Evolutionary conservation across 495 filamentous ascomycete species (phyloP), one percentile per base, ranked within the genome.

Genomic region (Physcia stellaris): DNA sequence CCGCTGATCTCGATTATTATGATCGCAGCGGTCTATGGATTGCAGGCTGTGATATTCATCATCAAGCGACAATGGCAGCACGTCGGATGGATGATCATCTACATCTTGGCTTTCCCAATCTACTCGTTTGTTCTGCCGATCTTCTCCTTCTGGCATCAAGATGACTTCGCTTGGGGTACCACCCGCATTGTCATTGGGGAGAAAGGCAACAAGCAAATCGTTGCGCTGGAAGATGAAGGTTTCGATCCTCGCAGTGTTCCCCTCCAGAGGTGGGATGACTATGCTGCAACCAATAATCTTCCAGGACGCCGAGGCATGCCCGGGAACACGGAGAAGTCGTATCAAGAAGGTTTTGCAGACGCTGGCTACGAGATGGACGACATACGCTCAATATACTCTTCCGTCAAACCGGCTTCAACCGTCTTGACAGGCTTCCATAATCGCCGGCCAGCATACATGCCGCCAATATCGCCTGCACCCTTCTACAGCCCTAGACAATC

Each of bases 121-220:
- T 94, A 86, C 63, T 87, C 78, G 12, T 86, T 98, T 52, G 53
- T 94, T 39, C 71, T 98, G 5, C 90, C 90, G 0, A 60, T 98
- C 48, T 98, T 95, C 64, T 92, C 90, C 0, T 98, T 98, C 77
- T 98, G 90, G 90, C 88, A 93, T 53, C 86, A 94, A 57, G 90
- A 98, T 61, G 84, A 98, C 61, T 98, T 98, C 67, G 73, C 77
- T 5, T 98, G 90, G 90, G 90, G 90, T 70, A 96, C 83, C 57
- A 98, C 90, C 0, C 86, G 92, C 68, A 76, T 98, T 44, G 90
- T 98, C 51, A 80, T 96, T 47, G 87, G 83, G 24, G 90, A 98
- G 54, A 83, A 86, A 51, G 88, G 87, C 37, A 74, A 74, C 46
- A 94, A 90, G 62, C 79, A 90, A 46, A 62, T 95, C 16, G 70